Base-by-base conservation (phyloP, 2,329 filamentous ascomycete genomes). In the Cadophora sp. region DNA sequence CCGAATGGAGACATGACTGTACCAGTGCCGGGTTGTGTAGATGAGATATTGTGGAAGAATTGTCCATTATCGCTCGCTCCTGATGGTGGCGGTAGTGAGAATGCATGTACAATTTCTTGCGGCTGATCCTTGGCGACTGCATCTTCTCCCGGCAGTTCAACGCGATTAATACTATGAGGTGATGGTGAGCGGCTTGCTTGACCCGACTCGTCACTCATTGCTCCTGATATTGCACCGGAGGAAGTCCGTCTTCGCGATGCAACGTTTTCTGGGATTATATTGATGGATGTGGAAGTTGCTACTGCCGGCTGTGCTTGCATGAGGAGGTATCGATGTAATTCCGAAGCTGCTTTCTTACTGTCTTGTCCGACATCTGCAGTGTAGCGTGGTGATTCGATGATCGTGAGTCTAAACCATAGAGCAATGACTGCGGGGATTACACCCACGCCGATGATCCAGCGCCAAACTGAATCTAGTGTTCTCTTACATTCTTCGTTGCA, bases 391-490 rank as follows among this genome's bases (percentile, higher is more conserved):
- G 85, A 88, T 75, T 91, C 89, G 45, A 87, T 89, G 50, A 91
- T 84, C 69, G 88, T 87, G 75, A 91, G 88, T 20, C 89, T 86
- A 72, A 90, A 90, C 47, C 89, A 81, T 67, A 89, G 87, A 70
- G 89, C 88, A 9, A 91, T 79, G 14, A 88, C 79, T 4, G 87
- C 88, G 0, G 89, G 89, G 0, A 90, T 81, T 9, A 87, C 87
- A 7, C 89, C 89, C 0, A 88, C 85, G 1, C 87, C 89, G 69
- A 90, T 66, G 41, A 68, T 60, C 51, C 59, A 67, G n/a, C 68
- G 1, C 92, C 92, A 95, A 79, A 91, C 91, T 73, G 91, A 89
- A 79, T 95, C 92, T 0, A 92, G 89, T 1, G 91, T 91, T 0
- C 85, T 94, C 50, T 81, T 82, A 43, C 69, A 71, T 22, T 66